Evolutionary conservation across 768 basidiomycete genomes (phyloP), one percentile per base, ranked within the genome.

Genomic region (Thelephora ganbajun): DNA sequence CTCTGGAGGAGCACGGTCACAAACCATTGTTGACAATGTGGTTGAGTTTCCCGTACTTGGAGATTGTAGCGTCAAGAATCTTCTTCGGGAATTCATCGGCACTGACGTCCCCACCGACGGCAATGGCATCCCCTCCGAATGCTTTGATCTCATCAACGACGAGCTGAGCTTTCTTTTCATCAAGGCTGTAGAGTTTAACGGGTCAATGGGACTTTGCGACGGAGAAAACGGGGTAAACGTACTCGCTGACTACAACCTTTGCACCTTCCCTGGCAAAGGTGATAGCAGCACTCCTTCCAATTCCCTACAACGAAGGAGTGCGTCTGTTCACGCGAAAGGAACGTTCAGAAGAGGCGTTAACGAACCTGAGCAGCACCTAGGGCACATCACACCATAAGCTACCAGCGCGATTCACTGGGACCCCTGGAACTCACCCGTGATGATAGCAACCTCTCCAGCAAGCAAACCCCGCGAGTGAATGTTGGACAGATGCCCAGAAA

Each of bases 171-270:
- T 79, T 83, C 56, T 71, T 73, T 42, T 69, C 78, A 56, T 90
- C 88, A 52, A 91, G 78, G 53, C 85, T 87, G 33, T 33, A 18
- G 2, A 43, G 30, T 23, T 22, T n/a, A 34, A 1, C 23, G 19
- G 30, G 44, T 16, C 49, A 19, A 42, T n/a, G 46, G 53, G 44
- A 58, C 33, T 20, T 30, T n/a, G 30, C 33, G 41, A 26, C 16
- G 47, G 44, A 34, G 19, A 43, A 11, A 51, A 47, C n/a, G 41
- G 14, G 22, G 16, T 3, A 7, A n/a, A 53, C 69, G 60, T 47
- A 88, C 81, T 91, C 88, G 72, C 80, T 79, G 45, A 83, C 80
- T 53, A 91, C 85, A 45, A 91, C 79, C 59, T 83, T 90, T 13
- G 88, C 87, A 14, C 88, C 88, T 59, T 91, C 88, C 52, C 78